These are phyloP conservation scores for Fusarium sp. DNA, from an alignment of 2,329 filamentous ascomycete genomes.

Conservation along the genomic window DNA sequence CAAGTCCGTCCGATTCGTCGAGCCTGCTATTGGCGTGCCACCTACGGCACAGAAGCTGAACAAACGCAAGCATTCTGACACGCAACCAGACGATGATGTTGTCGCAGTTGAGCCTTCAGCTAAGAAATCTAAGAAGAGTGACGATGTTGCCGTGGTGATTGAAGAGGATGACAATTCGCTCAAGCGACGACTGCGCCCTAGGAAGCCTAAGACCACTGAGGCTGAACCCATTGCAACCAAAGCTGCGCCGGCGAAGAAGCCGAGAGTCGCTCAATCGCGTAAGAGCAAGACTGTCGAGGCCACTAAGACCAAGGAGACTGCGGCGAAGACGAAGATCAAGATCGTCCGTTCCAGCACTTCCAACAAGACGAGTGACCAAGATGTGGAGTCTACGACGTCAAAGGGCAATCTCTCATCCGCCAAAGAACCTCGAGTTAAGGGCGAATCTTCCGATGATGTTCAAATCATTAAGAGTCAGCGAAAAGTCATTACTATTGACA, in stretches of 20 bases:
- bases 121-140: neutral
- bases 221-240: constrained; percentile 9
- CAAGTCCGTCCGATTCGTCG: constrained; percentile 41
- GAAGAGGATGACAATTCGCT: constrained; percentile 21
- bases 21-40: constrained; percentile 34
- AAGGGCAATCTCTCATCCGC: neutral
- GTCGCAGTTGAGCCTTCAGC: neutral
- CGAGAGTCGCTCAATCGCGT: constrained; percentile 3
- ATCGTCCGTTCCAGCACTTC: neutral
- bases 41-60: constrained; percentile 24
- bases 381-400: neutral
- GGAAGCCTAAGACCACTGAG: constrained; percentile 28
- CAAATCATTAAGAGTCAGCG: constrained; percentile 20
- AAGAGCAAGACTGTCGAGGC: constrained; percentile 14
- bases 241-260: constrained; percentile 12
- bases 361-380: constrained; percentile 4
- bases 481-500: constrained; percentile 26
- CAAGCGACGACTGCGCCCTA: constrained; percentile 37
- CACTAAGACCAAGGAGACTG: neutral
- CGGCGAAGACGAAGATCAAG: constrained; percentile 10
- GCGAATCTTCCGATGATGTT: constrained; percentile 11
- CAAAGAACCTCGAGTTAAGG: neutral
- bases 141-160: neutral
- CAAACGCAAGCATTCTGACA: constrained; percentile 7
- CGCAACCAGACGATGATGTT: neutral